These are phyloP conservation scores for Metschnikowia picachoensis DNA, from an alignment of 805 yeast genomes.

Conservation along the genomic window DNA sequence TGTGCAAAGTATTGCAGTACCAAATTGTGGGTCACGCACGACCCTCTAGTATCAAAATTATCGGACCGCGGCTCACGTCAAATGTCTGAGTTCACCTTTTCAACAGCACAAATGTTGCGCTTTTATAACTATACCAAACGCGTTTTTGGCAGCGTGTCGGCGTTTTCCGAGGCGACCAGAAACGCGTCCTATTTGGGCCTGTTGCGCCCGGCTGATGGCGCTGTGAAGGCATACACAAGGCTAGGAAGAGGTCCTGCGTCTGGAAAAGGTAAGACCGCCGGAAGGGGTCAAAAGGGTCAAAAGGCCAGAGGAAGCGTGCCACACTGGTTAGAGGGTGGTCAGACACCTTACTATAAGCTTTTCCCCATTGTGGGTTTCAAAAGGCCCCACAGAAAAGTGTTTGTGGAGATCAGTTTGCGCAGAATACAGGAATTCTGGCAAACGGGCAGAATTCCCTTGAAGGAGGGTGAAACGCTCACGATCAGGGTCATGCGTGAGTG, in stretches of 20 bases:
- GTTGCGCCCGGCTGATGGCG: conserved; percentile 57
- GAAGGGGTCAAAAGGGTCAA: conserved; percentile 98
- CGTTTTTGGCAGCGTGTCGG: conserved; percentile 1
- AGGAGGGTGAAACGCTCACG: conserved; percentile 60
- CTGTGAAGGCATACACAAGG: conserved; percentile 61
- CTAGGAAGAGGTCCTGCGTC: conserved; percentile 97
- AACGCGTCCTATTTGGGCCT: conserved; percentile 47
- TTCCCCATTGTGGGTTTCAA: conserved; percentile 88
- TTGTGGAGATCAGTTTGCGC: conserved; percentile 60
- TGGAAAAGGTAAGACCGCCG: conserved; percentile 89
- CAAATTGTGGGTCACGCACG: not conserved
- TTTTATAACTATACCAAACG: conserved; percentile 4
- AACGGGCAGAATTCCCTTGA: conserved; percentile 56
- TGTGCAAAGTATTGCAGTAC: too few relatives aligned
- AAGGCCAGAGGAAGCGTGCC: conserved; percentile 91
- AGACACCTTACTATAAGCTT: conserved; percentile 81
- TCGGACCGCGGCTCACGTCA: too few relatives aligned
- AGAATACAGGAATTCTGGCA: conserved; percentile 70
- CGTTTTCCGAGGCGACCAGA: conserved; percentile 22
- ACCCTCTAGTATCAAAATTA: not conserved
- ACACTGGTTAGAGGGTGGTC: conserved; percentile 98
- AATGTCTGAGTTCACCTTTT: too few relatives aligned
- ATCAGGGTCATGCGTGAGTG: conserved; percentile 73
- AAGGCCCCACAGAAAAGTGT: conserved; percentile 52
- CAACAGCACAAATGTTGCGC: conserved; percentile 7